Conservation (phyloP, 257 asterid species). For the Galeopsis tetrahit region DNA sequence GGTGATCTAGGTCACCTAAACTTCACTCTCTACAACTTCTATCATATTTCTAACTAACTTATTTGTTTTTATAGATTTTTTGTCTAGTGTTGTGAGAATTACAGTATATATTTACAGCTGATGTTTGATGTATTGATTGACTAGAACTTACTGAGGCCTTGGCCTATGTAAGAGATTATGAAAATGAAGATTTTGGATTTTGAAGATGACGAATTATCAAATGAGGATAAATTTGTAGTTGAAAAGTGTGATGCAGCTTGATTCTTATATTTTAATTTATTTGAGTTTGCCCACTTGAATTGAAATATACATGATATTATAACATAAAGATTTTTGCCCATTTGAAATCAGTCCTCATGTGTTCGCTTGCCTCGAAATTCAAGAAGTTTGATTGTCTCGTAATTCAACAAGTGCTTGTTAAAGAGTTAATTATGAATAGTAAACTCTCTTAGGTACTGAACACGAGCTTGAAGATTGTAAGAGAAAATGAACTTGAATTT, state of each 20-base stretch:
- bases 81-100: background rate
- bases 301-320: too few relatives aligned
- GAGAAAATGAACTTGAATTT: background rate
- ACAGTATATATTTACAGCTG: background rate
- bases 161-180: background rate
- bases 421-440: background rate
- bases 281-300: too few relatives aligned
- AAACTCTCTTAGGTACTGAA: background rate
- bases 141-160: background rate
- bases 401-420: background rate
- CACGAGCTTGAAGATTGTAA: background rate
- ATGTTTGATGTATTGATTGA: constrained; percentile 3
- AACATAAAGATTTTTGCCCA: too few relatives aligned
- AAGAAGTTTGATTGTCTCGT: background rate
- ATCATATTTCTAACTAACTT: background rate
- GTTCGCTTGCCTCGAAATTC: too few relatives aligned
- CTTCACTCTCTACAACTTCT: background rate
- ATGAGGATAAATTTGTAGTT: background rate
- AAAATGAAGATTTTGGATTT: constrained; percentile 1
- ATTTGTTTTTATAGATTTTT: background rate
- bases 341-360: too few relatives aligned
- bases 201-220: background rate
- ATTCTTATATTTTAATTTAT: too few relatives aligned
- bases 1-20: constrained; percentile 85
- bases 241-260: background rate